Conservation (phyloP, 2,329 filamentous ascomycete species). For the Colletotrichum sp. region DNA sequence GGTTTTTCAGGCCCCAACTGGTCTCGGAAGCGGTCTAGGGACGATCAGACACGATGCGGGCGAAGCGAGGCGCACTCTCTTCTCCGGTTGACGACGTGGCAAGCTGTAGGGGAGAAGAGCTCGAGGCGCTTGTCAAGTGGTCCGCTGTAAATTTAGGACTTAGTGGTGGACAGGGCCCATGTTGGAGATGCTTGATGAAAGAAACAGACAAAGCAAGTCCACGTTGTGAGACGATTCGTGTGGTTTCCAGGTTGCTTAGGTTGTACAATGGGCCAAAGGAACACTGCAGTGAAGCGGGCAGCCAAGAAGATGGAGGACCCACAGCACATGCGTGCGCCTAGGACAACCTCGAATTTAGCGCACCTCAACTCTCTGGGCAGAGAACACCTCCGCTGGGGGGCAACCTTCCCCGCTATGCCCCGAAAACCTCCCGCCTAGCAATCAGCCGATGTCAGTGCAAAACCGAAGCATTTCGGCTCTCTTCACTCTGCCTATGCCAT, state of each 20-base stretch:
- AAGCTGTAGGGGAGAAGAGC: not conserved
- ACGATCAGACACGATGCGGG: not conserved
- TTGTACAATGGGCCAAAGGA: not conserved
- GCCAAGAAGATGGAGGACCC: not conserved
- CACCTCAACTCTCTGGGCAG: not conserved
- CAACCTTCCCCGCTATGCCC: not conserved
- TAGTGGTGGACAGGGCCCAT: not conserved
- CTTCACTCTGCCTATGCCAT: not conserved
- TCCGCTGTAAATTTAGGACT: not conserved
- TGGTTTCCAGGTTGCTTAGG: not conserved
- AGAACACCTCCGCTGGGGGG: not conserved
- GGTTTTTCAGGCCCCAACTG: not conserved
- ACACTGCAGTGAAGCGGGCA: not conserved
- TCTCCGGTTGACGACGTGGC: not conserved
- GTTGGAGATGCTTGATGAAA: not conserved
- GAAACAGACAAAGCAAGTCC: not conserved
- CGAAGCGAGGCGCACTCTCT: slow-evolving; percentile 3
- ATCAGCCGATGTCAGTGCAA: slow-evolving; percentile 3
- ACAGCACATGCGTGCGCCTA: not conserved
- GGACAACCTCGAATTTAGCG: not conserved
- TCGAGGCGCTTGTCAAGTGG: not conserved
- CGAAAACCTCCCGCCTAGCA: not conserved
- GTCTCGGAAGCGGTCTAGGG: not conserved
- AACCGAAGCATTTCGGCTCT: not conserved
- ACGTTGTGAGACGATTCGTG: not conserved